Base-by-base conservation (phyloP, 495 filamentous ascomycete genomes). In the Penicillium coffeae region DNA sequence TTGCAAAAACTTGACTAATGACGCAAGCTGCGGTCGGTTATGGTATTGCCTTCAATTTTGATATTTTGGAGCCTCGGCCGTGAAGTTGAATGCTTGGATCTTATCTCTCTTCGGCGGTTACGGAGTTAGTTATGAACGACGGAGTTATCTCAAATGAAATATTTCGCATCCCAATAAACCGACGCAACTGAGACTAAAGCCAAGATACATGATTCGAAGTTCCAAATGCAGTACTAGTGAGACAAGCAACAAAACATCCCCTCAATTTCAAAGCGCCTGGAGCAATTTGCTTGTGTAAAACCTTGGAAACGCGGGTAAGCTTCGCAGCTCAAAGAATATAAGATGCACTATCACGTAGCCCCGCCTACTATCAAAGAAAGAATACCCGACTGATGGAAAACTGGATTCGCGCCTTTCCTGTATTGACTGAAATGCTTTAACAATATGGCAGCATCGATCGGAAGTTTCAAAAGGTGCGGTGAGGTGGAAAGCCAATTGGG, bases 371-470 rank as follows among this genome's bases (percentile, higher is more conserved):
- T 16, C n/a, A 30, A 3, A 20, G 21, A 36, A n/a, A 40, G n/a
- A 41, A 18, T 19, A 37, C 33, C 44, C 13, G n/a, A 18, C 1
- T 8, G 15, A 19, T 21, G 20, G 25, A 38, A 25, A 30, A 16
- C 13, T 33, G 8, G 8, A 34, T 20, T 40, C 15, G 56, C 66
- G 62, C 64, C 60, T 32, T 62, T 58, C 60, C 58, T 64, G 54
- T 61, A 69, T 67, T 55, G 50, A 58, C 25, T 30, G 32, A 36
- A 14, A 50, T 48, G 40, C 45, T 27, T 30, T 16, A n/a, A 21
- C 21, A 21, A 38, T 37, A 20, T 21, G 5, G 30, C 9, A 45
- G 13, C 19, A 10, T 30, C 9, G 14, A 36, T 33, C 15, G 18
- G 42, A 30, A 21, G 14, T 16, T 41, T 20, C 22, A 41, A 21